A percentile compares a stretch with the other conserved stretches of the same genome.
Evolutionary conservation across 169 alveolate genomes (phyloP).

Genomic region (Babesia divergens): DNA sequence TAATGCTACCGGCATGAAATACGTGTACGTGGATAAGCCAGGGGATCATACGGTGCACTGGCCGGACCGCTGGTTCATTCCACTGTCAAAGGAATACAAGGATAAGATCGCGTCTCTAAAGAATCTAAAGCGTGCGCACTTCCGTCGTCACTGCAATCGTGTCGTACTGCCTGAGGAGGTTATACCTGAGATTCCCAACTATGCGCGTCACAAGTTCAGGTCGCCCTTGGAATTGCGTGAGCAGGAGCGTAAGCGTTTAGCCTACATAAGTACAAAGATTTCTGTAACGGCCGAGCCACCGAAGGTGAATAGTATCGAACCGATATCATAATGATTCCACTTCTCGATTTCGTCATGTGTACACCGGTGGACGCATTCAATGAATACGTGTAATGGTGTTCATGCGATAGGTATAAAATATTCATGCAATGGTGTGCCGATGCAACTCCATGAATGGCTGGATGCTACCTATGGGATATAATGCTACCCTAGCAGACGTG

Average conservation of each 20-base stretch:
- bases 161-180: constrained; percentile 69
- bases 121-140: constrained; percentile 49
- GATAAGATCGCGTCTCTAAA: constrained; percentile 56
- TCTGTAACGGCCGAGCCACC: no score
- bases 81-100: constrained; percentile 72
- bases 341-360: no score
- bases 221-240: constrained; percentile 58
- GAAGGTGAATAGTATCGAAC: no score
- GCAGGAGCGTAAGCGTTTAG: constrained; percentile 52
- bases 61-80: constrained; percentile 79
- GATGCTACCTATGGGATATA: no score
- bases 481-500: no score
- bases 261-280: constrained; percentile 48
- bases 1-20: constrained; percentile 72
- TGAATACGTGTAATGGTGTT: no score
- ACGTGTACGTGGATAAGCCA: constrained; percentile 67
- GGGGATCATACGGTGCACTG: constrained; percentile 78
- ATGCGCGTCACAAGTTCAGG: constrained; percentile 60
- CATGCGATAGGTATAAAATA: no score
- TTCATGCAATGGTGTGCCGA: no score
- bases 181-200: constrained; percentile 65
- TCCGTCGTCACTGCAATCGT: constrained; percentile 49
- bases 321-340: no score
- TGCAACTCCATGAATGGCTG: no score
- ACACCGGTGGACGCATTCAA: no score